These are phyloP conservation scores for Fusarium sp. DNA, from an alignment of 2,329 filamentous ascomycete genomes.

Conservation along the genomic window DNA sequence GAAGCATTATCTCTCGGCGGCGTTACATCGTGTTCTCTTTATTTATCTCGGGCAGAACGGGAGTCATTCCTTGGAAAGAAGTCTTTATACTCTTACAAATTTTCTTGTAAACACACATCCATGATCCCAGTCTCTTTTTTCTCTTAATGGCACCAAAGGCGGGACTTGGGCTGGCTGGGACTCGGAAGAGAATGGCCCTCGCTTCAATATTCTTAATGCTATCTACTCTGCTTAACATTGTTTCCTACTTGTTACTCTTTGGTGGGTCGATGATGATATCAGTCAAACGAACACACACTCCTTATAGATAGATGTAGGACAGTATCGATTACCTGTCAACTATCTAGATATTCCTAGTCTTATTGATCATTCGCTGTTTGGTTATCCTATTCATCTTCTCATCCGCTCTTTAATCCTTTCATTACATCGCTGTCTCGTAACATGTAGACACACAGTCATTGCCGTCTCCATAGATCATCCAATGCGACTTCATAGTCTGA, in stretches of 20 bases:
- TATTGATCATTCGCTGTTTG: background rate
- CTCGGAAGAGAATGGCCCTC: constrained; percentile 18
- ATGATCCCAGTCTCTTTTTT: constrained; percentile 23
- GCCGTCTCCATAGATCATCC: background rate
- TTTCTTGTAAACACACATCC: constrained; percentile 31
- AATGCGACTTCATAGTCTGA: background rate
- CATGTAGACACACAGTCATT: background rate
- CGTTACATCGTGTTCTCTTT: constrained; percentile 30
- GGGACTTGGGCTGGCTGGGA: constrained; percentile 21
- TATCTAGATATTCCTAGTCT: constrained; percentile 1
- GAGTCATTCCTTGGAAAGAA: constrained; percentile 42
- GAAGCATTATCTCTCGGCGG: constrained; percentile 31
- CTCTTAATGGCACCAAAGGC: constrained; percentile 40
- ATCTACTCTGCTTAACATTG: constrained; percentile 9
- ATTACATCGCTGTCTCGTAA: background rate
- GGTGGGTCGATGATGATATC: background rate
- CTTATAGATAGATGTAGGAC: background rate
- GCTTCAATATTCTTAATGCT: constrained; percentile 26
- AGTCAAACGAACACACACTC: background rate
- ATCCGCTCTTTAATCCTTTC: background rate
- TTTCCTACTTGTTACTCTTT: background rate
- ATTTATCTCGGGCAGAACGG: constrained; percentile 32
- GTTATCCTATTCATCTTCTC: background rate
- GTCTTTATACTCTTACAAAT: constrained; percentile 30
- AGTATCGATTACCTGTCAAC: background rate